A percentile compares a stretch with the other conserved stretches of the same genome.
Conservation (phyloP, 1,284 basidiomycete species). For the Vanrija humicola region DNA sequence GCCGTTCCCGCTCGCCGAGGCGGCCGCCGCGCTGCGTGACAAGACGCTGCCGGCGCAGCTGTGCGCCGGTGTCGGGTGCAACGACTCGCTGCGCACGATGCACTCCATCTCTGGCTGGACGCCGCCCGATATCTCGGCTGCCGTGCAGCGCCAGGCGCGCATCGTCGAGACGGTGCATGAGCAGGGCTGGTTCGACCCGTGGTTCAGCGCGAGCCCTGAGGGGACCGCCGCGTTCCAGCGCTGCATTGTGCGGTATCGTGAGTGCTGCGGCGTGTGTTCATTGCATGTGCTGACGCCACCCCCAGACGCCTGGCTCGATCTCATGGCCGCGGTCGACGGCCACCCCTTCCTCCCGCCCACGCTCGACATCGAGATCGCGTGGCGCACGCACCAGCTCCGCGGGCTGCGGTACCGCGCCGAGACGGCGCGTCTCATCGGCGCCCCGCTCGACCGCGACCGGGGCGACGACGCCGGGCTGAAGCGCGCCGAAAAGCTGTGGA, state of each 20-base stretch:
- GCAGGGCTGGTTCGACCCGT: conserved; percentile 29
- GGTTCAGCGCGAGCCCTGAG: conserved; percentile 2
- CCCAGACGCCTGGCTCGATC: conserved; percentile 39
- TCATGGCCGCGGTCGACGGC: conserved; percentile 20
- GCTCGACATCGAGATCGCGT: conserved; percentile 44
- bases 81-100: not conserved
- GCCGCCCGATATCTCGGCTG: conserved; percentile 26
- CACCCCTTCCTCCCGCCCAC: conserved; percentile 22
- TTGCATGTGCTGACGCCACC: not conserved
- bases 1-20: conserved; percentile 17
- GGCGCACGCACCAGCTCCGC: conserved; percentile 47
- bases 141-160: conserved; percentile 31
- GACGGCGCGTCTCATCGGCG: conserved; percentile 19
- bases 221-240: conserved; percentile 23
- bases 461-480: conserved; percentile 23
- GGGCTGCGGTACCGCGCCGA: conserved; percentile 25
- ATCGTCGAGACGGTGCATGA: conserved; percentile 26
- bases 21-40: conserved; percentile 5
- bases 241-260: conserved; percentile 36
- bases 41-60: conserved; percentile 5
- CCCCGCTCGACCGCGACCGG: conserved; percentile 20
- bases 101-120: conserved; percentile 21
- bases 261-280: conserved; percentile 2
- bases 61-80: not conserved
- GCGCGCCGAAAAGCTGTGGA: conserved; percentile 24